phyloP scores from a whole-genome alignment of 2,329 filamentous ascomycete genomes.

The Stagonosporopsis cucurbitacearum region DNA sequence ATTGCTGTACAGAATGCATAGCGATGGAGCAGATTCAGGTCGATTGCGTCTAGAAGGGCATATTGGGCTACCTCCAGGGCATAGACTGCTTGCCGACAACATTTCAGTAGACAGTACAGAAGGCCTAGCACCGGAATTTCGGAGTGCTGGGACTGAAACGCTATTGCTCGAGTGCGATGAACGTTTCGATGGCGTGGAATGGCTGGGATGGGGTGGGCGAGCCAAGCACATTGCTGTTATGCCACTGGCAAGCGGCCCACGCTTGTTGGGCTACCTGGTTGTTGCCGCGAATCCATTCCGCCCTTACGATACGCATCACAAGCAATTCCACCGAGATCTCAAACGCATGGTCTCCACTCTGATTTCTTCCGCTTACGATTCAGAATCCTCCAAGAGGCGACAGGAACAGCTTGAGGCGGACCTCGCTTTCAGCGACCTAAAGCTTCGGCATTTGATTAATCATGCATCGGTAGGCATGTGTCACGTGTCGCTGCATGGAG shows the following conservation, averaged over 20 bases:
- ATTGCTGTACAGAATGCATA: slow-evolving; percentile 37
- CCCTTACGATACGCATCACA: slow-evolving; percentile 38
- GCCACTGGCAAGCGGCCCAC: slow-evolving; percentile 32
- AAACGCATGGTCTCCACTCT: slow-evolving; percentile 42
- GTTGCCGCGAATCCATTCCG: slow-evolving; percentile 47
- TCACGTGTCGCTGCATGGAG: slow-evolving; percentile 38
- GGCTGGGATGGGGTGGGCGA: slow-evolving; percentile 38
- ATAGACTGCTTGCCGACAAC: slow-evolving; percentile 34
- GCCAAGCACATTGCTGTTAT: slow-evolving; percentile 36
- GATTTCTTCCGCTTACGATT: slow-evolving; percentile 31
- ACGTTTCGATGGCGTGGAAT: slow-evolving; percentile 37
- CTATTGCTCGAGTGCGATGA: slow-evolving; percentile 38
- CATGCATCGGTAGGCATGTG: slow-evolving; percentile 47
- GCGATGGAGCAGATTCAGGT: slow-evolving; percentile 13
- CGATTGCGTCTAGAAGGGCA: slow-evolving; percentile 33
- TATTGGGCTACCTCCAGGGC: slow-evolving; percentile 36
- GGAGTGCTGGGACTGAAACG: slow-evolving; percentile 30
- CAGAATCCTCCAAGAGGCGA: slow-evolving; percentile 29
- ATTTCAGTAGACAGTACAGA: slow-evolving; percentile 30
- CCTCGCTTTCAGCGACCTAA: slow-evolving; percentile 43
- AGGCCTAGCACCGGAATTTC: slow-evolving; percentile 40
- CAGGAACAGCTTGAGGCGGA: slow-evolving; percentile 45
- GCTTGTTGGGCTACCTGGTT: slow-evolving; percentile 40
- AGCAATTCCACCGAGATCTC: slow-evolving; percentile 44
- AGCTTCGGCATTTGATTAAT: slow-evolving; percentile 44